These are phyloP conservation scores for Globisporangium cylindrosporum DNA, from an alignment of 352 stramenopile genomes.

Conservation along the genomic window DNA sequence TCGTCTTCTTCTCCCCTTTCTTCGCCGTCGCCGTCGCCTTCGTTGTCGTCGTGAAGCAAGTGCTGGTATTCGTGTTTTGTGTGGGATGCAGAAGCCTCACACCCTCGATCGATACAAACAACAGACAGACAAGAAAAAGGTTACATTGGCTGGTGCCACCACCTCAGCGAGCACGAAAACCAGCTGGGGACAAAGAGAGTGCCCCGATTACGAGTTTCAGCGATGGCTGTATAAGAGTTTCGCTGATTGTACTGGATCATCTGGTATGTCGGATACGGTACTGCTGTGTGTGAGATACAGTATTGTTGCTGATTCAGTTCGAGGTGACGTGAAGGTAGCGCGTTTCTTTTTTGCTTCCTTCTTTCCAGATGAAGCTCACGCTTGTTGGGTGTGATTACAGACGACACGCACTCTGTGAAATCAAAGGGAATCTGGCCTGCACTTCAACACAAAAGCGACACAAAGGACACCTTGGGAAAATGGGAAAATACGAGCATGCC, in stretches of 20 bases:
- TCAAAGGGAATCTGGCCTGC: too few species aligned
- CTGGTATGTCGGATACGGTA: neutral
- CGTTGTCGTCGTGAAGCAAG: neutral
- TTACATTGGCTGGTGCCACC: conserved; percentile 2
- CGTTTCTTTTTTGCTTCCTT: neutral
- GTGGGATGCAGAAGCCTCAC: neutral
- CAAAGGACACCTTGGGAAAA: neutral
- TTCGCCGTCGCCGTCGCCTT: neutral
- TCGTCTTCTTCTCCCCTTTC: neutral
- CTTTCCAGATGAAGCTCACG: neutral
- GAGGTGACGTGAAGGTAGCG: conserved; percentile 6
- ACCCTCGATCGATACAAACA: conserved; percentile 1
- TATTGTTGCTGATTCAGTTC: neutral
- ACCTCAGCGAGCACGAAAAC: neutral
- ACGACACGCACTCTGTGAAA: neutral
- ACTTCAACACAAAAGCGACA: too few species aligned
- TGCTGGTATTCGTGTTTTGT: neutral
- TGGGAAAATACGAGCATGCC: neutral
- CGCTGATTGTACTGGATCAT: neutral
- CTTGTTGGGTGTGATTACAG: neutral
- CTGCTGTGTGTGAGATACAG: neutral
- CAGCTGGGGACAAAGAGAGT: neutral
- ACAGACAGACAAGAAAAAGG: conserved; percentile 4
- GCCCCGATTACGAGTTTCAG: neutral
- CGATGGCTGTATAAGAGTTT: neutral